Conservation (phyloP, 345 rosid genomes). For the Arabis alpina region DNA sequence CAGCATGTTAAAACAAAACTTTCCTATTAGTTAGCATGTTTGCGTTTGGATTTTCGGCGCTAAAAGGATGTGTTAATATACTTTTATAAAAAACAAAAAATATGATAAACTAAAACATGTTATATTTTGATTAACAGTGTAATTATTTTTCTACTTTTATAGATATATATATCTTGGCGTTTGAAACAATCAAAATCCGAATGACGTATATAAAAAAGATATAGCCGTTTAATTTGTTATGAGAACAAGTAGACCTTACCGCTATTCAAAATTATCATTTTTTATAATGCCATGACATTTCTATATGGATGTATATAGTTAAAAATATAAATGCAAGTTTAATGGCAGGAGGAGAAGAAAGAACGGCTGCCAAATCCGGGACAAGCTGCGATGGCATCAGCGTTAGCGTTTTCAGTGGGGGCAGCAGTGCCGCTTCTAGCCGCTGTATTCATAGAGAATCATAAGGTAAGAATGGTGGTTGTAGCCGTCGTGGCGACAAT, state of each 20-base stretch:
- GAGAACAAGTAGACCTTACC: not conserved
- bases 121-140: no score
- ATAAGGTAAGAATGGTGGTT: slow-evolving; percentile 55
- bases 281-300: not conserved
- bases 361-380: slow-evolving; percentile 62
- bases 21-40: no score
- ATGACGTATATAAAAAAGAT: not conserved
- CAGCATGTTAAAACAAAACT: no score
- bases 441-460: slow-evolving; percentile 58
- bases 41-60: no score
- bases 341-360: slow-evolving; percentile 29
- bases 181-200: not conserved
- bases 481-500: slow-evolving; percentile 55
- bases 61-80: no score
- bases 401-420: slow-evolving; percentile 68
- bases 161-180: no score
- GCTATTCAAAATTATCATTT: not conserved
- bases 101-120: no score
- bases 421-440: slow-evolving; percentile 61
- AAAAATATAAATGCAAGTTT: not conserved
- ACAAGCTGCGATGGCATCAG: slow-evolving; percentile 75
- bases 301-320: not conserved
- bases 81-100: no score
- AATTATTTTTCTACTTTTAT: no score
- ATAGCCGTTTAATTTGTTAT: not conserved